Evolutionary conservation across 768 basidiomycete genomes (phyloP), one percentile per base, ranked within the genome.

Genomic region (Dentipellis fragilis): DNA sequence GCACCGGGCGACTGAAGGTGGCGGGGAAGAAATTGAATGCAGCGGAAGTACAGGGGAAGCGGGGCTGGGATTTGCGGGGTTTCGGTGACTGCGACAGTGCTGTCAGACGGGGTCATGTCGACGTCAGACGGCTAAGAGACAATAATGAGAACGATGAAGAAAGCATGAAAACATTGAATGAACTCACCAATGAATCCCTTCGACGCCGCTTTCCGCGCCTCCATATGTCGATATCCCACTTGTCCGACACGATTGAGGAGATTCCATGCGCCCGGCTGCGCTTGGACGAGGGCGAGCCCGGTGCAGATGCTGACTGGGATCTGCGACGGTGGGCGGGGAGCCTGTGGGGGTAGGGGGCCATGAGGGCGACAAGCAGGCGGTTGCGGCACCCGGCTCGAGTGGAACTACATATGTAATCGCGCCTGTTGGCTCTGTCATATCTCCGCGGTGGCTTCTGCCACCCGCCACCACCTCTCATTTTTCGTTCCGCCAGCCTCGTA

Each of bases 141-240:
- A 37, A 22, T 55, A 21, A 42, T 39, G 6, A 50, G 55, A 29
- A 54, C 29, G 29, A 57, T 47, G 39, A 38, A 34, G 49, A 42
- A 47, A 7, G 16, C 17, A 10, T 6, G 29, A 29, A 29, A 29
- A 6, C 29, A 29, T 29, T 6, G 21, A 19, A 40, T 29, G 46
- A 46, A 65, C 79, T 62, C 62, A 83, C 82, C 17, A 75, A 71
- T 47, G 68, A 56, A 57, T 79, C 75, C 54, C 75, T 67, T 21
- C 80, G 78, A 35, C 75, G 73, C 53, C 79, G 70, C 64, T 85
- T 85, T 23, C 77, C 76, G 54, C 74, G 73, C 57, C 77, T 69
- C 76, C 78, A 80, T 23, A 68, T 63, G 58, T 82, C 81, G 29
- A 78, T 68, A 62, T 78, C 79, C 75, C 75, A 78, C 66, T 72